Percentiles rank a stretch among this genome's conserved stretches.
Conservation (phyloP, 2,329 filamentous ascomycete genomes). For the Arthrobotrys sinensis region DNA sequence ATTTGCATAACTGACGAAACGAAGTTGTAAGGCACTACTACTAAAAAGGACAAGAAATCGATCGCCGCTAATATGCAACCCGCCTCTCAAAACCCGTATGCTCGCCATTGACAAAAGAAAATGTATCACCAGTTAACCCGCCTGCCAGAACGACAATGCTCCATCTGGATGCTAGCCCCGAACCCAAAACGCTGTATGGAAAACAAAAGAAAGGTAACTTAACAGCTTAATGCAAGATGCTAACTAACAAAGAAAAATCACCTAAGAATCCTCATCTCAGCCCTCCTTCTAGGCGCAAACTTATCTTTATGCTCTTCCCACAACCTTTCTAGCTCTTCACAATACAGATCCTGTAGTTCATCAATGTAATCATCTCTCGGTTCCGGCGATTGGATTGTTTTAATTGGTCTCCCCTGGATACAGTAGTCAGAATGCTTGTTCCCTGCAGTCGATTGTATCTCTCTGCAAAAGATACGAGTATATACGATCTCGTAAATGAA, state of each 20-base stretch:
- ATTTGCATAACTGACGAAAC: background rate
- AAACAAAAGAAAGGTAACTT: background rate
- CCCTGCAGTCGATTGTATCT: background rate
- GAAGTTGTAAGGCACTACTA: background rate
- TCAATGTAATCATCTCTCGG: constrained; percentile 84
- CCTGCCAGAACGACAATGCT: constrained; percentile 4
- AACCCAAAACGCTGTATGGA: background rate
- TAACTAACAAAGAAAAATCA: constrained; percentile 65
- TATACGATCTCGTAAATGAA: background rate
- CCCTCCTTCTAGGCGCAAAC: constrained; percentile 76
- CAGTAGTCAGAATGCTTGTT: constrained; percentile 35
- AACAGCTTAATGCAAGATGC: constrained; percentile 6
- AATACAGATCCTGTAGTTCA: constrained; percentile 82
- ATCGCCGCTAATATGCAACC: constrained; percentile 11
- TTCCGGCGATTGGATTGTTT: constrained; percentile 73
- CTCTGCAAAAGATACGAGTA: constrained; percentile 71
- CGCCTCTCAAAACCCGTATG: background rate
- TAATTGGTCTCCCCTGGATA: constrained; percentile 69
- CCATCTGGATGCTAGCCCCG: constrained; percentile 1
- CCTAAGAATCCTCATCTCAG: constrained; percentile 78
- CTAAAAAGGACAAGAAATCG: background rate
- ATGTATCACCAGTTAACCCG: background rate
- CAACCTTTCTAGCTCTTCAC: constrained; percentile 79
- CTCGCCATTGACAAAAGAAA: constrained; percentile 2
- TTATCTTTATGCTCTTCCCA: constrained; percentile 85